phyloP scores from a whole-genome alignment of 2,329 filamentous ascomycete genomes.

The Aureobasidium subglaciale region DNA sequence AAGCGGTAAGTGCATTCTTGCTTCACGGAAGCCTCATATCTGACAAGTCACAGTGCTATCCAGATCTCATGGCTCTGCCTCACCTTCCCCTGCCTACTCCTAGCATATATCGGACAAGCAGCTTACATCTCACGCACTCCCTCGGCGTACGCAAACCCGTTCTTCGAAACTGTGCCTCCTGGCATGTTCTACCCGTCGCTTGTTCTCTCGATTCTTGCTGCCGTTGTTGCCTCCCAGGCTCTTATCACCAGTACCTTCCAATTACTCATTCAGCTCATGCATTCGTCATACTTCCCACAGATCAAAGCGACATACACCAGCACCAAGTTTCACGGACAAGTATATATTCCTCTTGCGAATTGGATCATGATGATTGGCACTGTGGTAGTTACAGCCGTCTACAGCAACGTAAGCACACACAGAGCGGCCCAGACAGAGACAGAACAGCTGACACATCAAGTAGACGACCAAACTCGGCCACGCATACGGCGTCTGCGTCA shows the following conservation, averaged over 20 bases:
- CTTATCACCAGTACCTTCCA: conserved; percentile 73
- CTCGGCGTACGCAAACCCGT: conserved; percentile 62
- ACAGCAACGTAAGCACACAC: conserved; percentile 53
- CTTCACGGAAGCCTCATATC: background rate
- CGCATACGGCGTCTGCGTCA: conserved; percentile 73
- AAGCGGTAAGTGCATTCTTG: conserved; percentile 25
- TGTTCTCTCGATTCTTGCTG: conserved; percentile 55
- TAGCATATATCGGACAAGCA: conserved; percentile 66
- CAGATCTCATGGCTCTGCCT: conserved; percentile 62
- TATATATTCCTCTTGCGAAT: conserved; percentile 70
- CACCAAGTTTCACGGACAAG: conserved; percentile 61
- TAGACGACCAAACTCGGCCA: conserved; percentile 62
- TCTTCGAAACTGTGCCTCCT: conserved; percentile 63
- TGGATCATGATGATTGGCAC: conserved; percentile 72
- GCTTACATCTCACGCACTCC: conserved; percentile 58
- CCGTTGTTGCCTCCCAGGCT: conserved; percentile 70
- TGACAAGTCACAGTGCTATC: conserved; percentile 46
- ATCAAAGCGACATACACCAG: conserved; percentile 68
- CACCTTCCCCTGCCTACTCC: conserved; percentile 55
- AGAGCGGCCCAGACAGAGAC: conserved; percentile 13
- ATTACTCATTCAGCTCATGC: conserved; percentile 65
- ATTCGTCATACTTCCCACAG: conserved; percentile 65
- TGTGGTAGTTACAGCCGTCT: conserved; percentile 66
- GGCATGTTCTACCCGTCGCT: conserved; percentile 63
- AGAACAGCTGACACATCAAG: conserved; percentile 20